A percentile compares a stretch with the other conserved stretches of the same genome.
phyloP scores from a whole-genome alignment of 305 asterid genomes.

The Nicotiana rustica region DNA sequence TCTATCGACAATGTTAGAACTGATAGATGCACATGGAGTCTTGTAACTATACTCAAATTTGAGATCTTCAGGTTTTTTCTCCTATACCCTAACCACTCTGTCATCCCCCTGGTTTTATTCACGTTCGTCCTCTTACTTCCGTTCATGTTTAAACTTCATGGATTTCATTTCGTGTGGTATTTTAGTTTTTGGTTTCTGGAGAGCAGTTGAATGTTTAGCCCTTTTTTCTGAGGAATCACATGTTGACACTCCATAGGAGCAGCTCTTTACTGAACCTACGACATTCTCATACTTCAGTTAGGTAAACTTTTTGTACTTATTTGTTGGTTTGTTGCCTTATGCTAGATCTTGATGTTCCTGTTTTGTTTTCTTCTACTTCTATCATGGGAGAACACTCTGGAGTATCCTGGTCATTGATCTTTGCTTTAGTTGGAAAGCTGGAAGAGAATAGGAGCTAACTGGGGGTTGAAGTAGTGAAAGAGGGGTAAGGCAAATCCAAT shows the following conservation, averaged over 20 bases:
- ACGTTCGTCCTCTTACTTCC: background rate
- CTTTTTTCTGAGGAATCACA: background rate
- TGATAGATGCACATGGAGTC: background rate
- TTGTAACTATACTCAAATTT: background rate
- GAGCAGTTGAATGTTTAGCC: conserved; percentile 12
- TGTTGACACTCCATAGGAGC: too few species aligned
- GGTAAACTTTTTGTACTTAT: background rate
- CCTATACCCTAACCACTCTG: conserved; percentile 14
- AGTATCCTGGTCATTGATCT: background rate
- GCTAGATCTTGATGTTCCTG: background rate
- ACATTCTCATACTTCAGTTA: background rate
- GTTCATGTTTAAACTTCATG: background rate
- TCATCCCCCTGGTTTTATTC: background rate
- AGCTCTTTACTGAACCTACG: conserved; percentile 10
- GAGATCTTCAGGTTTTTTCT: background rate
- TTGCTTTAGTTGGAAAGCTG: conserved; percentile 2
- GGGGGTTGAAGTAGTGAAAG: background rate
- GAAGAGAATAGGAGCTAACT: background rate
- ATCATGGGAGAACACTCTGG: background rate
- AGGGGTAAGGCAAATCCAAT: background rate
- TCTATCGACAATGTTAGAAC: background rate
- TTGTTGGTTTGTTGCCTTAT: background rate
- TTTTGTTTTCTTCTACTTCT: conserved; percentile 15
- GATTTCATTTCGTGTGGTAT: background rate
- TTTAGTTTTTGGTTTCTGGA: conserved; percentile 6